Evolutionary conservation across 1,284 basidiomycete species (phyloP), one percentile per base, ranked within the genome.

Genomic region (Ustanciosporium gigantosporum): DNA sequence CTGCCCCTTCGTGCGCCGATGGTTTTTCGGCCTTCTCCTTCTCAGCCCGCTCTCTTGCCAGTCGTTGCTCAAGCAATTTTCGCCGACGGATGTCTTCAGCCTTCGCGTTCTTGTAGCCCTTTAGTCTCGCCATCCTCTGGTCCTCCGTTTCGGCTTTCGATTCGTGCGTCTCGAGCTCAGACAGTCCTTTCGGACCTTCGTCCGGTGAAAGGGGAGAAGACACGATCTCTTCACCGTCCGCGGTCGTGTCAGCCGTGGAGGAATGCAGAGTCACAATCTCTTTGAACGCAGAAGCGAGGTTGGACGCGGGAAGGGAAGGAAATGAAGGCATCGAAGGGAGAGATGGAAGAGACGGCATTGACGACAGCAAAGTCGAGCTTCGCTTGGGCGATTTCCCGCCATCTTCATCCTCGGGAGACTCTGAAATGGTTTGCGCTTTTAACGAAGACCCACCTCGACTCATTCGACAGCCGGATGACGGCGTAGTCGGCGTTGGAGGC

Each of bases 101-200:
- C 31, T 68, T 68, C 2, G 65, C 65, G 32, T 60, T 66, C 52
- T 68, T 68, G 35, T 61, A 62, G 4, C 55, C 51, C 25, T 51
- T 66, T 25, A 53, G 36, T 1, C 48, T n/a, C 8, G 17, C 23
- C 48, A 51, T 45, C 24, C 41, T 60, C 29, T 58, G 44, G 31
- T 61, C 47, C 27, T 47, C 48, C 14, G 34, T 45, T 17, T 53
- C 49, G 24, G 25, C 11, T 8, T 25, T 25, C 2, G 48, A 48
- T 9, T 25, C 23, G 17, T 20, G 27, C 16, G 44, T 36, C 19
- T 41, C 37, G 27, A 11, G 9, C 11, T 29, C 27, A 29, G 19
- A 21, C 6, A 16, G 41, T 5, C 7, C 16, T n/a, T 6, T 22
- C n/a, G n/a, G n/a, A n/a, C n/a, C n/a, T 31, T 20, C 40, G 6